These are phyloP conservation scores for Massospora cicadina DNA, from an alignment of 371 early-diverging fungal genomes.

Conservation along the genomic window DNA sequence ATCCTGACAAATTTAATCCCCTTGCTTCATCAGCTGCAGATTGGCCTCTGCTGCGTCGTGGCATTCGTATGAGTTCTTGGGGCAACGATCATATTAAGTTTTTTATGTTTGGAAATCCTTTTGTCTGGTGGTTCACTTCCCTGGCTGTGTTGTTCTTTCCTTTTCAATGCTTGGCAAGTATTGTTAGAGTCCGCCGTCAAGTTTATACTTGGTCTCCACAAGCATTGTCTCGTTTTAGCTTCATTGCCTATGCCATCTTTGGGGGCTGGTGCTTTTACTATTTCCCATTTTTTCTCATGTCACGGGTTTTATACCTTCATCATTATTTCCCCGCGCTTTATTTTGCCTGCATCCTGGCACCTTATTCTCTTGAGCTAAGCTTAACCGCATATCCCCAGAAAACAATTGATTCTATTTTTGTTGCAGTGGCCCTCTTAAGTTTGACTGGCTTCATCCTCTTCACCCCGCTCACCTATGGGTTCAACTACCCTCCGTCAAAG, in stretches of 20 bases:
- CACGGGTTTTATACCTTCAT: slow-evolving; percentile 92
- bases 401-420: not conserved
- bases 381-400: not conserved
- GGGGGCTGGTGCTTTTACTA: slow-evolving; percentile 96
- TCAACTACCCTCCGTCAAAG: slow-evolving; percentile 3
- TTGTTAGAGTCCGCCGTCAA: slow-evolving; percentile 47
- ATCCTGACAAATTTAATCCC: slow-evolving; percentile 85
- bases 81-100: slow-evolving; percentile 78
- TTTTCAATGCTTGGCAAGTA: slow-evolving; percentile 25
- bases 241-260: slow-evolving; percentile 45
- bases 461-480: slow-evolving; percentile 16
- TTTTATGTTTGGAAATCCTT: slow-evolving; percentile 90
- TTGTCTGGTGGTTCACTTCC: slow-evolving; percentile 84
- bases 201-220: slow-evolving; percentile 30
- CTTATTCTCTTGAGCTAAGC: not conserved
- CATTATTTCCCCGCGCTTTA: slow-evolving; percentile 98
- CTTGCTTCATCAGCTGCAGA: slow-evolving; percentile 75
- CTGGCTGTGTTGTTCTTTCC: slow-evolving; percentile 35
- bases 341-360: slow-evolving; percentile 33
- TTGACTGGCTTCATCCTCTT: slow-evolving; percentile 11
- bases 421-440: not conserved
- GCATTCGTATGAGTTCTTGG: slow-evolving; percentile 96
- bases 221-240: slow-evolving; percentile 33
- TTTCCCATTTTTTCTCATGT: slow-evolving; percentile 92
- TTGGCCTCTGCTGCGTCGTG: slow-evolving; percentile 88